Conservation (phyloP, 495 filamentous ascomycete species). For the Podospora tetraspora region DNA sequence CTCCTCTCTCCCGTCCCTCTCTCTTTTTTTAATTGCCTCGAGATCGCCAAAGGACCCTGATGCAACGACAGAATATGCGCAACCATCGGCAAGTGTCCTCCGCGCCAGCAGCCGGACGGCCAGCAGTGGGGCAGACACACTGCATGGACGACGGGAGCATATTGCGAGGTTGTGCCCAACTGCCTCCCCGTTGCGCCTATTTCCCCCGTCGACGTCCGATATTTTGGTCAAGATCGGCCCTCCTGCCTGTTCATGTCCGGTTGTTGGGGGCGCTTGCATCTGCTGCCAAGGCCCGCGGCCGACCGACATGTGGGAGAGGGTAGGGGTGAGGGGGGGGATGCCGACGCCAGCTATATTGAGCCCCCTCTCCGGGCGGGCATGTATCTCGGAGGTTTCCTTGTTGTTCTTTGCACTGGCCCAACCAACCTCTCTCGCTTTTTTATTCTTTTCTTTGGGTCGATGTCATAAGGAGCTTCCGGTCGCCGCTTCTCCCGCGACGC, state of each 20-base stretch:
- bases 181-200: neutral
- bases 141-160: neutral
- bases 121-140: neutral
- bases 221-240: neutral
- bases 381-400: neutral
- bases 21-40: neutral
- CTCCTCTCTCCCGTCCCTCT: neutral
- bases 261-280: neutral
- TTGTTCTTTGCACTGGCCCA: no score
- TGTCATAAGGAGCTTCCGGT: neutral
- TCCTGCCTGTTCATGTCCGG: neutral
- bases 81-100: neutral
- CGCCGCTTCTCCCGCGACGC: neutral
- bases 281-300: neutral
- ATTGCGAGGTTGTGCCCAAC: neutral
- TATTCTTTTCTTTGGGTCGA: neutral
- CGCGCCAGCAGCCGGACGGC: neutral
- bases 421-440: neutral
- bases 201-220: neutral
- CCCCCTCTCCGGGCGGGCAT: neutral
- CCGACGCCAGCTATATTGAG: neutral
- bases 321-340: neutral
- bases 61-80: neutral
- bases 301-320: neutral
- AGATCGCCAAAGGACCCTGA: neutral